Conservation (phyloP, 2,329 filamentous ascomycete species). For the Ceratocystis albifundus region DNA sequence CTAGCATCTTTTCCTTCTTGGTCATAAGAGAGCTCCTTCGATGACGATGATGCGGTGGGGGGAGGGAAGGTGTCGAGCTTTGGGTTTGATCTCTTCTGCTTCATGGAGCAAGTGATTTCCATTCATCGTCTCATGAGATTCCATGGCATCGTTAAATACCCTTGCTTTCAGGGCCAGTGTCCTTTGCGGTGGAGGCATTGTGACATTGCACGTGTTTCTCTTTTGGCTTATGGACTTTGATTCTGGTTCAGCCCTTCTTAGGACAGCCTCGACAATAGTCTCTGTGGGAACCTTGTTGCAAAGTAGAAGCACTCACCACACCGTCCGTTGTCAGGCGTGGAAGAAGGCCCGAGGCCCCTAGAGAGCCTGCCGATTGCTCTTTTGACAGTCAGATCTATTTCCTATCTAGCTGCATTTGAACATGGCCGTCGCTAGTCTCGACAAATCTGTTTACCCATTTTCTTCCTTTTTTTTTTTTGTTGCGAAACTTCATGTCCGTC, state of each 20-base stretch:
- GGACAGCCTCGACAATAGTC: background rate
- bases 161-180: background rate
- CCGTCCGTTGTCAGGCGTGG: constrained; percentile 4
- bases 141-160: background rate
- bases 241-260: background rate
- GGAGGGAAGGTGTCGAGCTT: background rate
- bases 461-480: background rate
- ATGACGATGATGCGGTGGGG: constrained; percentile 7
- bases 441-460: constrained; percentile 8
- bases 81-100: background rate
- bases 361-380: constrained; percentile 7
- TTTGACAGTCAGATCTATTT: constrained; percentile 13
- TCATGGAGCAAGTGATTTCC: constrained; percentile 12
- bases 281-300: constrained; percentile 7
- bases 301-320: background rate
- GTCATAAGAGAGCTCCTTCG: background rate
- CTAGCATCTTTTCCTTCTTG: background rate
- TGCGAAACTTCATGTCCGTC: constrained; percentile 5
- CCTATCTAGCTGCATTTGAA: background rate
- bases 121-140: background rate
- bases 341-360: constrained; percentile 11
- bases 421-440: background rate
- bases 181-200: background rate
- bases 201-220: background rate
- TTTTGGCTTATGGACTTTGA: background rate